These are phyloP conservation scores for Diutina mesorugosa DNA, from an alignment of 1,139 yeast species.

Conservation along the genomic window DNA sequence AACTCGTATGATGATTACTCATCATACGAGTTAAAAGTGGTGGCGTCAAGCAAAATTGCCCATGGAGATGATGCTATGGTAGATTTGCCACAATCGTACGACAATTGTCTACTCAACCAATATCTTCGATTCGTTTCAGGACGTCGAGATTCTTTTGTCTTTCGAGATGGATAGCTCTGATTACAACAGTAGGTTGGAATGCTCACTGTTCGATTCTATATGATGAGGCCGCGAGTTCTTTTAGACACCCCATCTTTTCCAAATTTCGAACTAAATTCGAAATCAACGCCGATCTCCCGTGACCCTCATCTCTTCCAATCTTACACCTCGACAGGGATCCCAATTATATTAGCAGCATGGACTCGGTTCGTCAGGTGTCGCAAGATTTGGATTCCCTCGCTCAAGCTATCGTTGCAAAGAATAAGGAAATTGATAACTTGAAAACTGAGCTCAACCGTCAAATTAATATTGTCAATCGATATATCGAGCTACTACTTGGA, in stretches of 20 bases:
- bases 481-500: neutral
- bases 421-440: neutral
- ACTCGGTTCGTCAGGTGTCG: neutral
- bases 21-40: neutral
- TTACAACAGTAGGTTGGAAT: neutral
- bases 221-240: neutral
- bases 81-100: neutral
- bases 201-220: neutral
- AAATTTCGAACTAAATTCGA: neutral
- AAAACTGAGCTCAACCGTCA: neutral
- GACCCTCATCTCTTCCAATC: neutral
- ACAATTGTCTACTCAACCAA: neutral
- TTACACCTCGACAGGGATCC: neutral
- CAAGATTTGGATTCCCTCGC: neutral
- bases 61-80: neutral
- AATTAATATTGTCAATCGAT: neutral
- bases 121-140: too few relatives aligned
- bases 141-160: too few relatives aligned
- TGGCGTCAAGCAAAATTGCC: neutral
- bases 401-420: neutral
- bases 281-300: neutral
- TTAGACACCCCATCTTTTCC: neutral
- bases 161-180: too few relatives aligned
- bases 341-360: neutral
- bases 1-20: neutral